Evolutionary conservation across 2,329 filamentous ascomycete genomes (phyloP).

Genomic region (Fusarium sp.): DNA sequence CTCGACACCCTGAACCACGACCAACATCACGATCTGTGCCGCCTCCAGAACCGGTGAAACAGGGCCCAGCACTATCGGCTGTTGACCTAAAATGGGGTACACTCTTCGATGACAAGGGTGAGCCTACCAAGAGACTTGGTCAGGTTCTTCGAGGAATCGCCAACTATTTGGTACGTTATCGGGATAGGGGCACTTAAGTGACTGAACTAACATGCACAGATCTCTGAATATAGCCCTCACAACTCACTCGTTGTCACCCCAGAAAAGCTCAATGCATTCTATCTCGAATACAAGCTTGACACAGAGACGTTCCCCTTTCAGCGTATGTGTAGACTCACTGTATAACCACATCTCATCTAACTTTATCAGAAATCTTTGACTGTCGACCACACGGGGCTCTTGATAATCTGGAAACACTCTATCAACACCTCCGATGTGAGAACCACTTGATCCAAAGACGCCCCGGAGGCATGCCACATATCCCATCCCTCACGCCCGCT

Average conservation of each 20-base stretch:
- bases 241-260: conserved; percentile 74
- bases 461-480: conserved; percentile 61
- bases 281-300: conserved; percentile 71
- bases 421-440: conserved; percentile 63
- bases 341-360: conserved; percentile 1
- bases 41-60: conserved; percentile 1
- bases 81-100: conserved; percentile 81
- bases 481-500: conserved; percentile 73
- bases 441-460: conserved; percentile 72
- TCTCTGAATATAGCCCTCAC: conserved; percentile 46
- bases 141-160: conserved; percentile 80
- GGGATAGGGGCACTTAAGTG: too few relatives aligned
- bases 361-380: conserved; percentile 62
- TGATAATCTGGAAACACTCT: conserved; percentile 59
- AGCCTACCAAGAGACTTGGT: conserved; percentile 73
- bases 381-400: conserved; percentile 43
- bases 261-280: conserved; percentile 79
- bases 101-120: conserved; percentile 75
- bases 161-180: conserved; percentile 71
- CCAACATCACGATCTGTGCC: conserved; percentile 8
- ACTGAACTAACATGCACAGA: conserved; percentile 37
- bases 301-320: conserved; percentile 76
- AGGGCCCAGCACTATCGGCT: conserved; percentile 47
- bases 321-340: conserved; percentile 55
- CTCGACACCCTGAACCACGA: conserved; percentile 4